Base-by-base conservation (phyloP, 352 stramenopile genomes). In the Ophiocytium majus region DNA sequence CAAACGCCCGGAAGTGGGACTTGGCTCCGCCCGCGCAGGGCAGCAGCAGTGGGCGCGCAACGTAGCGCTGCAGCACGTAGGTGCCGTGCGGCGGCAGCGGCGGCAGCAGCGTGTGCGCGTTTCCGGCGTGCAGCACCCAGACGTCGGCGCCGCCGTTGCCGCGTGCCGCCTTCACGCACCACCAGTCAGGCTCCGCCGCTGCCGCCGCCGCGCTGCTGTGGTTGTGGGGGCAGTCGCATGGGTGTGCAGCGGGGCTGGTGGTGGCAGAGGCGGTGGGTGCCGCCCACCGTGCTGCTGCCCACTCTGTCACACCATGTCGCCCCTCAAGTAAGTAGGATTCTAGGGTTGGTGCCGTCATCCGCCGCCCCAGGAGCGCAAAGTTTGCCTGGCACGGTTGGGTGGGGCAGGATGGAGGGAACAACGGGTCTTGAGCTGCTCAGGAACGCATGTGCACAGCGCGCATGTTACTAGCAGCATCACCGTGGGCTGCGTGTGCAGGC, bases 1-100 rank as follows among this genome's bases (percentile, higher is more conserved):
- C 85, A 75, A 89, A 90, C 5, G 37, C 34, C 10, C 87, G 84
- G 76, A 90, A 90, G 74, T 90, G 87, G 43, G 85, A 90, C n/a
- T 90, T 90, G n/a, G 49, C n/a, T 32, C 81, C 83, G 5, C 79
- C 63, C 10, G 43, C 5, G 66, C 66, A 14, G 5, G 66, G 74
- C 64, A 57, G 86, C 23, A 90, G 82, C 78, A 90, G 37, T 36
- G 87, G 87, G n/a, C 74, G 66, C 35, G 37, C 57, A 10, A 90
- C 63, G 81, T 90, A 90, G 23, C 86, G 81, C 85, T 90, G 80
- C 28, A 79, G 33, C 28, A 50, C 37, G 23, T 76, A 71, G 0
- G 80, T 63, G 28, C 10, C 31, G 34, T 19, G 28, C 17, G 17
- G 76, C 34, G 28, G n/a, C 23, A 85, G 36, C 50, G 1, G 31